These are phyloP conservation scores for Raddia guianensis DNA, from an alignment of 176 grass and related monocot species.

Conservation along the genomic window DNA sequence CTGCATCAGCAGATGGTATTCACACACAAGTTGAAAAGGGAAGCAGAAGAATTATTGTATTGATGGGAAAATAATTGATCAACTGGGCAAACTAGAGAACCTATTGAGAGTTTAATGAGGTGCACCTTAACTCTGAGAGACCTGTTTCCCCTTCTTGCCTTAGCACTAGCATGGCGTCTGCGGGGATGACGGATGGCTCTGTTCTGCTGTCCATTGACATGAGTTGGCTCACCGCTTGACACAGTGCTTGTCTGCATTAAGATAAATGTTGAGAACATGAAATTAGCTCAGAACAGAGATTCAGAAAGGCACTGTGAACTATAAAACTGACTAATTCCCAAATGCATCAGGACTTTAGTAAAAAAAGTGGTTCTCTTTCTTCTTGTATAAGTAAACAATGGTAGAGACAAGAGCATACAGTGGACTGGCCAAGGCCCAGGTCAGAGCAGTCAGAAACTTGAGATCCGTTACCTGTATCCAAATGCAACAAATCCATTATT, in stretches of 20 bases:
- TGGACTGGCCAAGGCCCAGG: slow-evolving; percentile 45
- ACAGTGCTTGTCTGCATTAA: slow-evolving; percentile 43
- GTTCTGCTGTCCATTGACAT: not conserved
- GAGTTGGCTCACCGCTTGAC: not conserved
- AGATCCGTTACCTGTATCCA: slow-evolving; percentile 35
- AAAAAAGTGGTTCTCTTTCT: not conserved
- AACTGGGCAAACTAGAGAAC: slow-evolving; percentile 3
- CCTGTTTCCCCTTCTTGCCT: slow-evolving; percentile 40
- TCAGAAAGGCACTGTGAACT: not conserved
- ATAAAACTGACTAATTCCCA: not conserved
- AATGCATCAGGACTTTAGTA: not conserved
- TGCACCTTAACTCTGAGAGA: slow-evolving; percentile 48
- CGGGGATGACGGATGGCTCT: not conserved
- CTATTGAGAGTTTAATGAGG: not conserved
- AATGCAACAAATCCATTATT: slow-evolving; percentile 22
- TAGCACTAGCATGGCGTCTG: not conserved
- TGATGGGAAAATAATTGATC: not conserved
- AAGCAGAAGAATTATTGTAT: not conserved
- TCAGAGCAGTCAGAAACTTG: slow-evolving; percentile 37
- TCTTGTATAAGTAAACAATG: slow-evolving; percentile 28
- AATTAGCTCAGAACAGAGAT: not conserved
- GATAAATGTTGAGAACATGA: slow-evolving; percentile 42
- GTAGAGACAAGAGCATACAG: slow-evolving; percentile 45
- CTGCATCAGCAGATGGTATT: slow-evolving; percentile 38
- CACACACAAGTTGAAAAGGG: not conserved